phyloP scores from a whole-genome alignment of 768 basidiomycete genomes.

The Suillus luteus region DNA sequence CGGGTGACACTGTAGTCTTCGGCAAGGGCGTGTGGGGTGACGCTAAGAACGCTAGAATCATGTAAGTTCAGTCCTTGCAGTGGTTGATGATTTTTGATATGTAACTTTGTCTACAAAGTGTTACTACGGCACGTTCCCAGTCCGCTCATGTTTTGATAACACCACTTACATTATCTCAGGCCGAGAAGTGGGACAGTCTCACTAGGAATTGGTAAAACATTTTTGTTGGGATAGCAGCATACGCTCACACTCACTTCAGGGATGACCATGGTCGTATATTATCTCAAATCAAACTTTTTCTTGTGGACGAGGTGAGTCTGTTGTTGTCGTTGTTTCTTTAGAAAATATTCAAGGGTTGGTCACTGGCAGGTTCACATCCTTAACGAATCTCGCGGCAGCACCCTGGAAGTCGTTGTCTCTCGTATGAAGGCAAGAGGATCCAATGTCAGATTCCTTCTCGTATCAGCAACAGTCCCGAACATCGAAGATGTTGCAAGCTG shows the following conservation, averaged over 20 bases:
- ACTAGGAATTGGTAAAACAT: constrained; percentile 78
- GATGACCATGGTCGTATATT: constrained; percentile 65
- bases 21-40: constrained; percentile 71
- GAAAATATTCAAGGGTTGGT: not conserved
- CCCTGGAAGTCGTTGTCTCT: constrained; percentile 91
- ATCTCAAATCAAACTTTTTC: constrained; percentile 73
- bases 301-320: constrained; percentile 81
- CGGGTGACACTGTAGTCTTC: constrained; percentile 81
- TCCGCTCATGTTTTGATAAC: not conserved
- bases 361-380: constrained; percentile 95
- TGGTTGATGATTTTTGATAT: constrained; percentile 10
- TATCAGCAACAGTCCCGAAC: constrained; percentile 95
- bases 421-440: constrained; percentile 83
- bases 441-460: constrained; percentile 77
- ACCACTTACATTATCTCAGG: constrained; percentile 43
- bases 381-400: constrained; percentile 87
- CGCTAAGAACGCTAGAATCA: constrained; percentile 74
- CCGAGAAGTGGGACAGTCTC: constrained; percentile 96
- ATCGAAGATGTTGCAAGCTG: constrained; percentile 87
- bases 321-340: not conserved
- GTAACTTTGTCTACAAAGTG: constrained; percentile 38
- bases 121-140: constrained; percentile 66
- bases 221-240: not conserved
- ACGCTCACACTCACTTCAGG: constrained; percentile 39
- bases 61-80: constrained; percentile 47